Evolutionary conservation across 169 alveolate species (phyloP).

Genomic region (Plasmodium adleri): DNA sequence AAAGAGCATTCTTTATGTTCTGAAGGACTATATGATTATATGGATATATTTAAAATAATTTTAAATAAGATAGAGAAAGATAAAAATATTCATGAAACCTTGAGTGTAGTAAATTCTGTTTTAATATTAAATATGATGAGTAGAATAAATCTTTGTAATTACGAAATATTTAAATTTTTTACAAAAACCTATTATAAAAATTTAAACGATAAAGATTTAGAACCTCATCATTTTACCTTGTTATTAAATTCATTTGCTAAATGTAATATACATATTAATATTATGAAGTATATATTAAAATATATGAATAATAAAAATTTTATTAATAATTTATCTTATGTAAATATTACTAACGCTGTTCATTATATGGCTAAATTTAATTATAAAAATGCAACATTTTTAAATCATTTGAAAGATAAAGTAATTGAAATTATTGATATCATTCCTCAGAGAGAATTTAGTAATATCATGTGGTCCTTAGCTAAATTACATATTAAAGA

Average conservation of each 20-base stretch:
- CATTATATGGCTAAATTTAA: conserved; percentile 78
- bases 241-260: conserved; percentile 75
- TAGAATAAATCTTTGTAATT: conserved; percentile 51
- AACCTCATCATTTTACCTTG: conserved; percentile 75
- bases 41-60: conserved; percentile 33
- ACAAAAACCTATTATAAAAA: conserved; percentile 73
- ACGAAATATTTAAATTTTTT: conserved; percentile 73
- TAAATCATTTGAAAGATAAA: conserved; percentile 54
- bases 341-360: conserved; percentile 72
- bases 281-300: conserved; percentile 70
- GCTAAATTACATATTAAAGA: conserved; percentile 66
- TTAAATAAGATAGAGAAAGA: conserved; percentile 69
- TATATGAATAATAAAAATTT: conserved; percentile 73
- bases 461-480: conserved; percentile 75
- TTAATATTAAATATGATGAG: conserved; percentile 71
- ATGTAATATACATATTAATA: conserved; percentile 72
- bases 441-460: conserved; percentile 76
- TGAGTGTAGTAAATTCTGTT: conserved; percentile 72
- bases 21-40: conserved; percentile 10
- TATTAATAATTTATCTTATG: conserved; percentile 67
- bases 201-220: conserved; percentile 74
- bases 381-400: conserved; percentile 37
- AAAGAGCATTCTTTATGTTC: not conserved
- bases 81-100: conserved; percentile 63
- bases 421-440: conserved; percentile 55